Evolutionary conservation across 2,329 filamentous ascomycete genomes (phyloP).

Genomic region (Colletotrichum musae): DNA sequence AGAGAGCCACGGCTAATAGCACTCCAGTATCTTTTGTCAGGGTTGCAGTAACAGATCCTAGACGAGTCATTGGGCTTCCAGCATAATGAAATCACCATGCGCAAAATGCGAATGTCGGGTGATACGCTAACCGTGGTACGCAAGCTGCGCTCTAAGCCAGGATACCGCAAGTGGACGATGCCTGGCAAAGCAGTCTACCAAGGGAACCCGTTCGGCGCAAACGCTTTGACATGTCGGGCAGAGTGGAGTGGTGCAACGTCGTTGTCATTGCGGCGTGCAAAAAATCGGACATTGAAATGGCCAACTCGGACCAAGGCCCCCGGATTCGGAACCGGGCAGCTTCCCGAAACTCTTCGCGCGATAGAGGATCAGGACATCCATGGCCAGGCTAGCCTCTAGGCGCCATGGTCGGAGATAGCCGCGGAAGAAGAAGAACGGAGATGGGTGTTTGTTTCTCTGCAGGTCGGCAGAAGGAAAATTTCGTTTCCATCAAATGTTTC

Average conservation of each 20-base stretch:
- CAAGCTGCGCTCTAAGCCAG: slow-evolving; percentile 12
- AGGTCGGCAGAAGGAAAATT: slow-evolving; percentile 11
- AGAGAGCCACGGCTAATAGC: too few species aligned
- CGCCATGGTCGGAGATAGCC: slow-evolving; percentile 19
- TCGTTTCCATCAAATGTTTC: slow-evolving; percentile 40
- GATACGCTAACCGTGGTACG: slow-evolving; percentile 20
- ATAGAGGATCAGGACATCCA: slow-evolving; percentile 4
- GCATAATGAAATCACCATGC: neutral
- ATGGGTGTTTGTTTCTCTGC: slow-evolving; percentile 17
- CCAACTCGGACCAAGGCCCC: neutral
- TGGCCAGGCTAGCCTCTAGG: neutral
- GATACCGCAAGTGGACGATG: slow-evolving; percentile 30
- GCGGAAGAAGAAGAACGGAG: slow-evolving; percentile 19
- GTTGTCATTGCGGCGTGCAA: slow-evolving; percentile 17
- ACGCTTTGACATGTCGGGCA: slow-evolving; percentile 31
- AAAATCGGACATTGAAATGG: slow-evolving; percentile 25
- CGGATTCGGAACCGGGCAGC: neutral
- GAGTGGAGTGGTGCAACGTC: slow-evolving; percentile 33
- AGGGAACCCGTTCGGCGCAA: slow-evolving; percentile 30
- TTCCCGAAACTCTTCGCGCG: too few species aligned
- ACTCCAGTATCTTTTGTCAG: neutral
- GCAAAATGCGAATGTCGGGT: slow-evolving; percentile 8
- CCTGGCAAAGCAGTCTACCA: slow-evolving; percentile 28
- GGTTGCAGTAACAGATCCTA: neutral
- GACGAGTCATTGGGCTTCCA: slow-evolving; percentile 17